Evolutionary conservation across 768 basidiomycete species (phyloP).

Genomic region (Inosperma sp.): DNA sequence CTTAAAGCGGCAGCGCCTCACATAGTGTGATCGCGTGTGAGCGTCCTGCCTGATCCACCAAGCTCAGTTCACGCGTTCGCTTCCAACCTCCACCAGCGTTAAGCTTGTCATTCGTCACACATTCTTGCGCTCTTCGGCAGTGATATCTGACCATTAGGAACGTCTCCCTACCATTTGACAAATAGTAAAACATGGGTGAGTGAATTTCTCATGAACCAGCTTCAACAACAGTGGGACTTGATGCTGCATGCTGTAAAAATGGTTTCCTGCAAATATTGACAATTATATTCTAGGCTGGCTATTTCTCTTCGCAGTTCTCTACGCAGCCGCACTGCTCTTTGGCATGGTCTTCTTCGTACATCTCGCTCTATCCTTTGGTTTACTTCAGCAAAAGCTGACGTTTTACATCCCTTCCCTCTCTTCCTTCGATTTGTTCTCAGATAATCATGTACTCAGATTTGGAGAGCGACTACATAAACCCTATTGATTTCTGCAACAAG

Average conservation of each 20-base stretch:
- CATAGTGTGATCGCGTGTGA: no score
- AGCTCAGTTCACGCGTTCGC: no score
- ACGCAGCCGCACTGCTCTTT: slow-evolving; percentile 90
- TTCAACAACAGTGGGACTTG: slow-evolving; percentile 1
- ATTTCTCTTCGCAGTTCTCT: slow-evolving; percentile 91
- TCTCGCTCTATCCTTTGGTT: neutral
- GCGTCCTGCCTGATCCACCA: no score
- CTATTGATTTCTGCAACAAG: slow-evolving; percentile 99
- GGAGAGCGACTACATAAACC: slow-evolving; percentile 99
- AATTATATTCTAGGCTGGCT: slow-evolving; percentile 66
- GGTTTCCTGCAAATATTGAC: slow-evolving; percentile 8
- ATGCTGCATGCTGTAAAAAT: neutral
- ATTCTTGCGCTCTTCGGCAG: no score
- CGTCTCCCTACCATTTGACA: no score
- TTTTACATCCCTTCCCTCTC: neutral
- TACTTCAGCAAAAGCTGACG: no score
- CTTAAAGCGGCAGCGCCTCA: no score
- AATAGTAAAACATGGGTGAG: no score
- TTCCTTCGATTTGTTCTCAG: slow-evolving; percentile 35
- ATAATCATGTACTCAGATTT: slow-evolving; percentile 99
- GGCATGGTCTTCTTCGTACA: slow-evolving; percentile 96
- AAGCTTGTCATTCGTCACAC: no score
- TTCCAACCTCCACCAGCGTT: no score
- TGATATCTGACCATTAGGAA: no score
- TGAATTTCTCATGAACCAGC: neutral